phyloP scores from a whole-genome alignment of 2,329 filamentous ascomycete genomes.

The Saccharata proteae region DNA sequence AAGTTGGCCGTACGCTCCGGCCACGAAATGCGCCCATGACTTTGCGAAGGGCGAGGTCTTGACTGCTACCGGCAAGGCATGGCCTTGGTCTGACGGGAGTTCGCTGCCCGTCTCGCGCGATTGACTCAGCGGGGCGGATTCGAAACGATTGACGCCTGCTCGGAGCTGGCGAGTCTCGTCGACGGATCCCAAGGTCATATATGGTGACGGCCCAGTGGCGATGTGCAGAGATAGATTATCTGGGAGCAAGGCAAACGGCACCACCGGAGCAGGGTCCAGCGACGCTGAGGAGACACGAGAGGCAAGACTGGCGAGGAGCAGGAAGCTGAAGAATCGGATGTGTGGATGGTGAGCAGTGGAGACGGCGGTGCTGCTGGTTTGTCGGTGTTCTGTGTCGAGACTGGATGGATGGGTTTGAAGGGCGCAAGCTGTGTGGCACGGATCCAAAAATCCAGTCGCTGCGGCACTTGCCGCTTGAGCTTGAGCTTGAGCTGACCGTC shows the following conservation, averaged over 20 bases:
- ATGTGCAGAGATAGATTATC: too few species aligned
- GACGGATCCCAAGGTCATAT: conserved; percentile 25
- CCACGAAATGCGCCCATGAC: conserved; percentile 85
- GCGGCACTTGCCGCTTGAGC: too few species aligned
- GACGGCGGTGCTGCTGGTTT: too few species aligned
- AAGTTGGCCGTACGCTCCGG: conserved; percentile 56
- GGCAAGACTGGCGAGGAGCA: neutral
- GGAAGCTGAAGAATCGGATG: neutral
- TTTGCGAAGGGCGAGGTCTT: conserved; percentile 42
- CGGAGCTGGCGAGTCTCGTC: conserved; percentile 18
- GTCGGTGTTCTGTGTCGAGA: too few species aligned
- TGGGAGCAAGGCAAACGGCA: too few species aligned
- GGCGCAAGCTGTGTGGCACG: too few species aligned
- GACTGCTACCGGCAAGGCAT: conserved; percentile 26
- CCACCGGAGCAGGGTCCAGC: too few species aligned
- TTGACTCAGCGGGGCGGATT: conserved; percentile 28
- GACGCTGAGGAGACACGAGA: neutral
- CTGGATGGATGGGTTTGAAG: too few species aligned
- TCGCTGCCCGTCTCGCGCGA: conserved; percentile 51
- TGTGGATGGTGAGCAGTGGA: too few species aligned
- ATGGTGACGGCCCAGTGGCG: conserved; percentile 6
- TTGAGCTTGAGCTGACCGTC: too few species aligned
- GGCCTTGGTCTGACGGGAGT: conserved; percentile 32
- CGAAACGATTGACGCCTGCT: conserved; percentile 15
- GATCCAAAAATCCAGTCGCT: too few species aligned